These are phyloP conservation scores for Arachnomyces sp. DNA, from an alignment of 2,329 filamentous ascomycete species.

Conservation along the genomic window DNA sequence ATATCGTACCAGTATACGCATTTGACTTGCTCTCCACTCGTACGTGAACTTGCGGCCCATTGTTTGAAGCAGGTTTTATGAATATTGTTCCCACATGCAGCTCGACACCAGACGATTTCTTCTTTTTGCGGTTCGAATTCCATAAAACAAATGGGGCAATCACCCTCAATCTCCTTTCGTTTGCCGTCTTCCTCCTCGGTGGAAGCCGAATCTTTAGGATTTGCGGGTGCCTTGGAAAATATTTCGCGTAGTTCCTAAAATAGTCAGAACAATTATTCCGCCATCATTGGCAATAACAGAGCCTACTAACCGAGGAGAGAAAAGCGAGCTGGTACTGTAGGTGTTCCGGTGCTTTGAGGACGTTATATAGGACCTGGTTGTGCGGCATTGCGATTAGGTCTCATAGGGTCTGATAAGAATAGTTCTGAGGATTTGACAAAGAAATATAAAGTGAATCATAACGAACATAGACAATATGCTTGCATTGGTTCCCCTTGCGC, in stretches of 20 bases:
- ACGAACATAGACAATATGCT: constrained; percentile 54
- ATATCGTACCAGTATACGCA: constrained; percentile 40
- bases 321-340: constrained; percentile 56
- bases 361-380: constrained; percentile 45
- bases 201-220: constrained; percentile 33
- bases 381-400: not conserved
- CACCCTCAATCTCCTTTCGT: constrained; percentile 53
- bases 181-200: constrained; percentile 37
- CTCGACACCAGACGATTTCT: constrained; percentile 51
- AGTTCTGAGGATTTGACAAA: constrained; percentile 7
- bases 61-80: constrained; percentile 51
- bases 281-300: not conserved
- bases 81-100: constrained; percentile 57
- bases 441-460: not conserved
- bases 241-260: constrained; percentile 48
- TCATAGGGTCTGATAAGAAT: constrained; percentile 4
- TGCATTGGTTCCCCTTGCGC: constrained; percentile 53
- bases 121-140: constrained; percentile 43
- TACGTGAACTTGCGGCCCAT: constrained; percentile 38
- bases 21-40: constrained; percentile 22
- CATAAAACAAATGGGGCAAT: constrained; percentile 58
- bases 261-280: not conserved
- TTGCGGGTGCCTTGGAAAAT: constrained; percentile 46
- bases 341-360: constrained; percentile 49
- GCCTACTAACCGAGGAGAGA: constrained; percentile 38